These are phyloP conservation scores for Kwoniella mangroviensis DNA, from an alignment of 768 basidiomycete species.

Conservation along the genomic window DNA sequence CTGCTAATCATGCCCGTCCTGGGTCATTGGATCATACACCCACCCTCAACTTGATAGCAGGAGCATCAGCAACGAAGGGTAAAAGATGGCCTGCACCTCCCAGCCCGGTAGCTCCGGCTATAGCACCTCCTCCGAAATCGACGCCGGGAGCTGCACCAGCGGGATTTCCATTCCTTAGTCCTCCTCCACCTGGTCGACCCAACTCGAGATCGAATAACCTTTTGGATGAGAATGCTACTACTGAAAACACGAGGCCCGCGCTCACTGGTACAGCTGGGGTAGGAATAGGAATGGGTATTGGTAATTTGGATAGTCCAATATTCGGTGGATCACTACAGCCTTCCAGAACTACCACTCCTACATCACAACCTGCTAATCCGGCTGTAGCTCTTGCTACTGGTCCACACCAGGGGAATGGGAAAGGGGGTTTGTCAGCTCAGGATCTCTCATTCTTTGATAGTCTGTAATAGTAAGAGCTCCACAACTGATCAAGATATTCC, in stretches of 20 bases:
- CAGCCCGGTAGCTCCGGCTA: conserved; percentile 37
- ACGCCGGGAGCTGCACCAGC: conserved; percentile 4
- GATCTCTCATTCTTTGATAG: conserved; percentile 89
- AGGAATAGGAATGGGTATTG: conserved; percentile 11
- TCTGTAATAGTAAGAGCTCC: conserved; percentile 57
- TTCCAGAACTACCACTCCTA: not conserved
- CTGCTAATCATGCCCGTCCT: conserved; percentile 20
- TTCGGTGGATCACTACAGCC: conserved; percentile 14
- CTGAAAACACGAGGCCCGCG: not conserved
- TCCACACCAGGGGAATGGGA: conserved; percentile 27
- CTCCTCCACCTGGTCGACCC: conserved; percentile 44
- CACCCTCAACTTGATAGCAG: conserved; percentile 34
- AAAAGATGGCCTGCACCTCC: conserved; percentile 52
- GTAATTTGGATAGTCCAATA: conserved; percentile 1
- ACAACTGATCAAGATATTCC: no score
- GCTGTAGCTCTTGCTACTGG: not conserved
- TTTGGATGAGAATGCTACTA: conserved; percentile 2
- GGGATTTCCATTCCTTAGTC: conserved; percentile 39
- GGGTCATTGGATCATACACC: conserved; percentile 42
- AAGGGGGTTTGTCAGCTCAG: conserved; percentile 75
- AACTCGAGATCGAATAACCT: conserved; percentile 18
- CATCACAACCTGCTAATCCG: not conserved
- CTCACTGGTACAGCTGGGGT: not conserved
- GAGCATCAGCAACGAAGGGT: conserved; percentile 38
- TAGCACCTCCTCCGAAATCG: conserved; percentile 41